Base-by-base conservation (phyloP, 495 filamentous ascomycete species). In the Xylaria scruposa region DNA sequence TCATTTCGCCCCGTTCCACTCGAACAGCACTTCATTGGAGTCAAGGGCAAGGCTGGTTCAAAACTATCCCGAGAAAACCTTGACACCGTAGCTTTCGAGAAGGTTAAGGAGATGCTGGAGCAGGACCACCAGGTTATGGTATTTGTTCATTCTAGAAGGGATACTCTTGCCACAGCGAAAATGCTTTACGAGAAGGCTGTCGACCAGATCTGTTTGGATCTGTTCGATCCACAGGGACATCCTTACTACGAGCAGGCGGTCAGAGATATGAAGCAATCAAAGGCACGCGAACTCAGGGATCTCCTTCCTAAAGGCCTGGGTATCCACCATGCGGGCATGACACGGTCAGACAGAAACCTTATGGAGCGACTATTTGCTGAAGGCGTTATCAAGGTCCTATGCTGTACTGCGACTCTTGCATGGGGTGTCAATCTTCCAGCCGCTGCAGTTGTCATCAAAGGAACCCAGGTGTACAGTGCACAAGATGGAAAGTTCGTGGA, bases 381-480 rank as follows among this genome's bases (percentile, higher is more conserved):
- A 75, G 96, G 96, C 4, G 88, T 97, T 13, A 89, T 98, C 76
- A 97, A 95, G 79, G 94, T 99, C 0, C 90, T 99, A 9, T 98
- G 96, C 84, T 98, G 97, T 90, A 99, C 96, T 17, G 96, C 96
- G 13, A 99, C 96, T 0, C 85, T 99, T 54, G 96, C 96, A 12
- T 99, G 96, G 96, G 96, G 96, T 89, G 95, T 99, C 74, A 99
- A 99, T 83, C 89, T 99, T 80, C 96, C 96, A 1, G 96, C 96
- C 10, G 95, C 97, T 15, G 97, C 96, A 3, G 96, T 99, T 31
- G 88, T 99, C 66, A 99, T 99, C 84, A 98, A 98, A 81, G 96
- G 96, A 21, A 98, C 96, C 7, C 94, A 98, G 79, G 84, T 99
- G 3, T 99, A 99, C 82, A 98, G 95, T 78, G 90, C 96, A 0